Evolutionary conservation across 805 yeast genomes (phyloP), one percentile per base, ranked within the genome.

Genomic region (Geotrichum ghanense): DNA sequence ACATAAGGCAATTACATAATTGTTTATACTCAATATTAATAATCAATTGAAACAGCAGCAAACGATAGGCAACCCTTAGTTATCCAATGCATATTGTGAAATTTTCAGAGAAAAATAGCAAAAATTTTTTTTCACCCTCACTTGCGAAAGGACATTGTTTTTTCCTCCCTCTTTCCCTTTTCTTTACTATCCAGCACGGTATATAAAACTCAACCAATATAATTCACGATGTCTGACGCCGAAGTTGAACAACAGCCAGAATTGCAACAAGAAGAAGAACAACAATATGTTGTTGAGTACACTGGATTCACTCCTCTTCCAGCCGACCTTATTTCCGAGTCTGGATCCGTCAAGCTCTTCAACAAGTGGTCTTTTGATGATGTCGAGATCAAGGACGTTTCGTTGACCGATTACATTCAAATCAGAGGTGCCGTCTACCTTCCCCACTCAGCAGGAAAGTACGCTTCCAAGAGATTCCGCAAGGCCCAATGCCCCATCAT

Each of bases 281-380:
- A n/a, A 4, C 51, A 49, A 41, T 53, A 55, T 44, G 79, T 80
- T 72, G 74, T 78, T 59, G 85, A 80, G 65, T 85, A 79, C 68
- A 81, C 86, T 72, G 23, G 25, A 20, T 95, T 95, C 70, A 89
- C 97, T 63, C 77, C 90, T 65, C 88, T 92, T 70, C 97, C 98
- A 74, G 86, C 82, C 71, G 97, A 87, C 47, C 87, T 92, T 67
- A 94, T 86, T 76, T 83, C 81, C 70, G 97, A 95, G 74, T 87
- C 90, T 71, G 82, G 79, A 69, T 95, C 87, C 76, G 83, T 92
- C 74, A 90, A 88, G 77, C 82, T 92, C 68, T 92, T 92, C 90
- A 92, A 92, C 95, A 92, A 90, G 77, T 92, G 98, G 98, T 81
- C 97, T 60, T 94, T 85, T 70, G 95, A 89, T 74, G 97, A 87